Base-by-base conservation (phyloP, 768 basidiomycete species). In the Brasilioporus rufonigricans region DNA sequence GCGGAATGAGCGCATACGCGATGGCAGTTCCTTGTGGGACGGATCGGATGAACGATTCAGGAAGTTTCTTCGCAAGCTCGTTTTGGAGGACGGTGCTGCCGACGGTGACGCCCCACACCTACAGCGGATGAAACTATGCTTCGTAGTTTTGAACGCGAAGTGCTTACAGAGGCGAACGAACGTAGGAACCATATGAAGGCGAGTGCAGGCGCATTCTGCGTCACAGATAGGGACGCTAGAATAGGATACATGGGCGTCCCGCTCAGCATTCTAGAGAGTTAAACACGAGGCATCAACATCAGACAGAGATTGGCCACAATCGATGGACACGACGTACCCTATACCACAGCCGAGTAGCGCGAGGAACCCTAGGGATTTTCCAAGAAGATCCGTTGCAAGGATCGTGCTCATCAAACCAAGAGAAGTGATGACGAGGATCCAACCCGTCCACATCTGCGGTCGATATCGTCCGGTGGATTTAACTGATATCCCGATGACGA, bases 41-140 rank as follows among this genome's bases (percentile, higher is more conserved):
- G 24, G 64, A 61, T 1, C 59, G 40, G 9, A 70, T 31, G 53
- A 81, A 80, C 0, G 58, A 67, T 0, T 44, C 40, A 0, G 83
- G 81, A 0, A 85, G 75, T 3, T 63, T 63, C 31, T 61, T 68
- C 6, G 62, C 63, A 9, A 85, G 74, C 50, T 76, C 55, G 62
- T 82, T 85, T 57, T 80, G 78, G 1, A 84, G 69, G 39, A 84
- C 71, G 0, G 77, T 74, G 14, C 73, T 70, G 4, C 77, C 76
- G 49, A 85, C 72, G 0, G 76, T 71, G 48, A 83, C 67, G 3
- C 83, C 83, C 76, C 80, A 80, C 5, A 71, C 70, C 75, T 82
- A 64, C 4, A 1, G 33, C 11, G 8, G 10, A 32, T 5, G n/a
- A 35, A 12, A 5, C 3, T 3, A 41, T 13, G 21, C 39, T 4